phyloP scores from a whole-genome alignment of 2,329 filamentous ascomycete species.

The Trichoderma harzianum region DNA sequence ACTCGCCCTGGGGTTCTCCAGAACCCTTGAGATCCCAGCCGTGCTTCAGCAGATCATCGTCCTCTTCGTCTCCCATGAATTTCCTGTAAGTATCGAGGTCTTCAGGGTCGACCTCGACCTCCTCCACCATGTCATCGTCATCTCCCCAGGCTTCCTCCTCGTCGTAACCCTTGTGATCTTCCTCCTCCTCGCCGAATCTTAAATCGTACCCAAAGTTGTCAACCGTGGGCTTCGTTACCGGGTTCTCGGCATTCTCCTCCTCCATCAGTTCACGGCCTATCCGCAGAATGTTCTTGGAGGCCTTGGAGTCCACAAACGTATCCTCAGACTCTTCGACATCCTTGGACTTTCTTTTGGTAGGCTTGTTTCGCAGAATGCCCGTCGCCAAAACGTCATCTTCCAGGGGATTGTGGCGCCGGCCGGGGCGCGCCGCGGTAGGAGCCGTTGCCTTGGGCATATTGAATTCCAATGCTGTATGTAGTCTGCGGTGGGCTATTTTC shows the following conservation, averaged over 20 bases:
- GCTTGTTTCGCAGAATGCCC: constrained; percentile 68
- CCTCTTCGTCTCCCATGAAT: constrained; percentile 74
- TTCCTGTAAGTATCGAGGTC: constrained; percentile 89
- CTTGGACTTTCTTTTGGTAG: constrained; percentile 67
- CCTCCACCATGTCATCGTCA: constrained; percentile 68
- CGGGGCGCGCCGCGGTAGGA: constrained; percentile 53
- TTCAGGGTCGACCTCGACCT: constrained; percentile 79
- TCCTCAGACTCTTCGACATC: constrained; percentile 59
- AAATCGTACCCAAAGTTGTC: constrained; percentile 76
- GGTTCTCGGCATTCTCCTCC: constrained; percentile 57
- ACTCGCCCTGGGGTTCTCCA: constrained; percentile 46
- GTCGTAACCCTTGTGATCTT: constrained; percentile 41
- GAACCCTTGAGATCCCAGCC: constrained; percentile 50
- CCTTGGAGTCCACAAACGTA: constrained; percentile 79
- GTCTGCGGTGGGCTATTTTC: not conserved
- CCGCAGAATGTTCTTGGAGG: constrained; percentile 82
- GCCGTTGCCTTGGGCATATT: constrained; percentile 77
- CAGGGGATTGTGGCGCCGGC: constrained; percentile 81
- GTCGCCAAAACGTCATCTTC: constrained; percentile 79
- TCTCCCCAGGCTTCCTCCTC: constrained; percentile 72
- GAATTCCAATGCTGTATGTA: constrained; percentile 6
- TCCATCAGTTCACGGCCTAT: constrained; percentile 86
- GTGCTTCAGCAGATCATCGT: constrained; percentile 69
- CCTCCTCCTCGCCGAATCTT: constrained; percentile 59
- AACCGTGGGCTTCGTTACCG: constrained; percentile 40